Percentiles rank a stretch among this genome's conserved stretches.
Evolutionary conservation across 768 basidiomycete species (phyloP).

Genomic region (Punctularia strigosozonata): DNA sequence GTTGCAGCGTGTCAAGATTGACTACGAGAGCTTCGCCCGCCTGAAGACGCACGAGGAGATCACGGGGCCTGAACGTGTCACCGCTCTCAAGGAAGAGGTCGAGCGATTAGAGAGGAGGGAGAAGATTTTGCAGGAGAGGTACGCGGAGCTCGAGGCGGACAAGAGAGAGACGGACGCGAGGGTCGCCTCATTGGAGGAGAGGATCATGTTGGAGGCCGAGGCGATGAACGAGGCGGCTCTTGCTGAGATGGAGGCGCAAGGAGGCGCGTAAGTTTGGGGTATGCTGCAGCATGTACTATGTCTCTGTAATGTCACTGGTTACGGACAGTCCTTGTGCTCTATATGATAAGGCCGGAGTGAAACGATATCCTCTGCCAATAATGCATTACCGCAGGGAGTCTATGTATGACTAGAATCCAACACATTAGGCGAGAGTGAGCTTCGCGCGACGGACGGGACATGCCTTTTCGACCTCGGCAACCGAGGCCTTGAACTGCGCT

Average conservation of each 20-base stretch:
- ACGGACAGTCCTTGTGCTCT: too few species aligned
- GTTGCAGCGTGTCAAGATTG: slow-evolving; percentile 51
- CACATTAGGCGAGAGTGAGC: slow-evolving; percentile 4
- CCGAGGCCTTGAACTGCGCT: slow-evolving; percentile 53
- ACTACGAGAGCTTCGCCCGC: slow-evolving; percentile 69
- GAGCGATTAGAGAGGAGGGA: slow-evolving; percentile 70
- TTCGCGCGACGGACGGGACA: slow-evolving; percentile 5
- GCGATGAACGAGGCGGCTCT: slow-evolving; percentile 68
- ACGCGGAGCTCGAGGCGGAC: slow-evolving; percentile 74
- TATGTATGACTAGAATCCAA: slow-evolving; percentile 47
- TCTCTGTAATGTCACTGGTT: neutral
- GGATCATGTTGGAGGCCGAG: slow-evolving; percentile 77
- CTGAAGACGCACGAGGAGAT: slow-evolving; percentile 63
- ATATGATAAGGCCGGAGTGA: too few species aligned
- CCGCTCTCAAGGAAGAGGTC: slow-evolving; percentile 80
- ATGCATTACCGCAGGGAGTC: slow-evolving; percentile 28
- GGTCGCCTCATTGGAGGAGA: slow-evolving; percentile 66
- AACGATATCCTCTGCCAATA: neutral
- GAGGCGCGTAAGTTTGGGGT: neutral
- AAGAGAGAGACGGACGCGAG: slow-evolving; percentile 46
- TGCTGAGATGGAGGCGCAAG: slow-evolving; percentile 39
- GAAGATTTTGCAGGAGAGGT: slow-evolving; percentile 64
- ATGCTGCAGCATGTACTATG: neutral
- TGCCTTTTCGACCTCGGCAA: slow-evolving; percentile 61
- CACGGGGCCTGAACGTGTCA: slow-evolving; percentile 67